Evolutionary conservation across 139 green algal genomes (phyloP).

Genomic region (Micractinium conductrix): DNA sequence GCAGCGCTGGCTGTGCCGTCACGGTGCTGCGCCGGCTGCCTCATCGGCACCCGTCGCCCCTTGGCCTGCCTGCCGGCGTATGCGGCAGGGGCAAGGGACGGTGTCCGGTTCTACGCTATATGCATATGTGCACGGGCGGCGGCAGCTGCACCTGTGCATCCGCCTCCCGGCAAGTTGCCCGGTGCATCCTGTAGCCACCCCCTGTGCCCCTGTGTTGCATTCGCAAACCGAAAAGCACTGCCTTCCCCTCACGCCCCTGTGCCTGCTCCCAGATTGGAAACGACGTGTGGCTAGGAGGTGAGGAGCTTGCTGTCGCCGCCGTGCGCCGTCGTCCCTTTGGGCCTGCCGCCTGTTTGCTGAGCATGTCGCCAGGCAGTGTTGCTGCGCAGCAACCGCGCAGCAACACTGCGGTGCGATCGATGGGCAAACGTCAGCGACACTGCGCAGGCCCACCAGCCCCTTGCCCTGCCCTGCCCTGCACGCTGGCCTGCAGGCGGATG

Average conservation of each 20-base stretch:
- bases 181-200: not conserved
- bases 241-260: not conserved
- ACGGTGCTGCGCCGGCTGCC: not conserved
- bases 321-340: not conserved
- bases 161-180: too few relatives aligned
- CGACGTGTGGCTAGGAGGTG: conserved; percentile 31
- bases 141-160: conserved; percentile 7
- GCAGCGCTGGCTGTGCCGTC: not conserved
- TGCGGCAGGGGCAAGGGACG: not conserved
- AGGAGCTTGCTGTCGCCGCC: not conserved
- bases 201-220: not conserved
- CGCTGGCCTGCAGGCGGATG: not conserved
- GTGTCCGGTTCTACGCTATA: too few relatives aligned
- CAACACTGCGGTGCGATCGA: not conserved
- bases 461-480: not conserved
- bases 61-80: not conserved
- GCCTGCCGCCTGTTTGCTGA: not conserved
- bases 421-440: not conserved
- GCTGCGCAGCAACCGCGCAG: not conserved
- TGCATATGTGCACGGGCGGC: conserved; percentile 26
- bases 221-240: not conserved
- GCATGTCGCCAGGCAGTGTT: too few relatives aligned
- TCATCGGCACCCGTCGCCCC: not conserved
- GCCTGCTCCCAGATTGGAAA: conserved; percentile 37
- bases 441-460: not conserved